These are phyloP conservation scores for Camelina laxa DNA, from an alignment of 345 rosid species.

Conservation along the genomic window DNA sequence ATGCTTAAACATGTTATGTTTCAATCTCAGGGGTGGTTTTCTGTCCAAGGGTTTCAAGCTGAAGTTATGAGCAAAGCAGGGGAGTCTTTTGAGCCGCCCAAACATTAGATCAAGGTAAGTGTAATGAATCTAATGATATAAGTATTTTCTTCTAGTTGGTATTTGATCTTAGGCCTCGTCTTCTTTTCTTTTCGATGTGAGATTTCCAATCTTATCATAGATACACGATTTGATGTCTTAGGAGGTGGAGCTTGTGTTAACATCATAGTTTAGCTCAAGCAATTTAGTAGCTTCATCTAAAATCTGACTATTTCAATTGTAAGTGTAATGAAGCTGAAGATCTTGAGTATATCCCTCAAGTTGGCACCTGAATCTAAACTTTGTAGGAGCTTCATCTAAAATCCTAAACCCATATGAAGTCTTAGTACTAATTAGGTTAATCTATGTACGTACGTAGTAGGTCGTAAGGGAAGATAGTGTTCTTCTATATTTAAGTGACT, in stretches of 20 bases:
- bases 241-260: conserved; percentile 3
- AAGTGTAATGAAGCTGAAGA: too few species aligned
- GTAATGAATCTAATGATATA: conserved; percentile 5
- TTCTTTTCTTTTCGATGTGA: not conserved
- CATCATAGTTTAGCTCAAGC: not conserved
- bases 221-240: not conserved
- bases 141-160: not conserved
- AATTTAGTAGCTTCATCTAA: not conserved
- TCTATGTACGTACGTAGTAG: conserved; percentile 3
- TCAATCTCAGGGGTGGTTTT: conserved; percentile 13
- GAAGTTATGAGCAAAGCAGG: conserved; percentile 14
- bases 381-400: too few species aligned
- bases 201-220: not conserved
- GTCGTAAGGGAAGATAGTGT: not conserved
- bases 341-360: too few species aligned
- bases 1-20: conserved; percentile 10
- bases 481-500: conserved; percentile 2
- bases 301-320: not conserved
- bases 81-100: not conserved
- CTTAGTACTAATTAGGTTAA: conserved; percentile 19
- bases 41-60: conserved; percentile 30
- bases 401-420: not conserved
- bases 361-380: too few species aligned
- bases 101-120: conserved; percentile 10
- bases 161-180: too few species aligned